Percentiles rank a stretch among this genome's conserved stretches.
Evolutionary conservation across 2,329 filamentous ascomycete genomes (phyloP).

Genomic region (Aspergillus neotritici): DNA sequence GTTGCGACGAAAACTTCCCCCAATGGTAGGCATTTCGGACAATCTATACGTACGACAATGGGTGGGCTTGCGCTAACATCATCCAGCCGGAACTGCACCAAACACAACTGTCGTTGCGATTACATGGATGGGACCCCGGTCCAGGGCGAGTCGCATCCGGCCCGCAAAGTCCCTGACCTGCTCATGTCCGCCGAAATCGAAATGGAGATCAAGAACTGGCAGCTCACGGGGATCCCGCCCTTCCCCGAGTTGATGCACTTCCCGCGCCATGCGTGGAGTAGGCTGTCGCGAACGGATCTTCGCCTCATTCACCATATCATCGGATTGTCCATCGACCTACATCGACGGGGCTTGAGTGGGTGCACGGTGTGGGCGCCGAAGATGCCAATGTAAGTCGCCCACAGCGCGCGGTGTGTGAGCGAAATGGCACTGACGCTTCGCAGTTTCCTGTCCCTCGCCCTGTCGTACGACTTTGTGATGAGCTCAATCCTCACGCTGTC

Average conservation of each 20-base stretch:
- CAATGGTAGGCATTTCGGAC: conserved; percentile 80
- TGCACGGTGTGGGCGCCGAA: conserved; percentile 91
- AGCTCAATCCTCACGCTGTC: conserved; percentile 86
- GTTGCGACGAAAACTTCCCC: conserved; percentile 95
- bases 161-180: conserved; percentile 56
- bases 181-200: conserved; percentile 86
- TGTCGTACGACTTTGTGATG: conserved; percentile 85
- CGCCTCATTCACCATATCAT: conserved; percentile 88
- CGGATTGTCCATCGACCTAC: conserved; percentile 76
- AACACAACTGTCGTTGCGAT: conserved; percentile 96
- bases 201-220: conserved; percentile 74
- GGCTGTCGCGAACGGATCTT: conserved; percentile 70
- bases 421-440: conserved; percentile 17
- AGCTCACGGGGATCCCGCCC: conserved; percentile 74
- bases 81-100: conserved; percentile 88
- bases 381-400: conserved; percentile 71
- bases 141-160: conserved; percentile 46
- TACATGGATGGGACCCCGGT: conserved; percentile 82
- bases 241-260: conserved; percentile 76
- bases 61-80: conserved; percentile 1
- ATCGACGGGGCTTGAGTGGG: conserved; percentile 67
- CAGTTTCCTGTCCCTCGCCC: conserved; percentile 76
- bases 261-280: conserved; percentile 65
- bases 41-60: too few species aligned
- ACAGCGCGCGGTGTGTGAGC: background rate